These are phyloP conservation scores for Platanthera guangdongensis DNA, from an alignment of 106 monocot genomes.

Conservation along the genomic window DNA sequence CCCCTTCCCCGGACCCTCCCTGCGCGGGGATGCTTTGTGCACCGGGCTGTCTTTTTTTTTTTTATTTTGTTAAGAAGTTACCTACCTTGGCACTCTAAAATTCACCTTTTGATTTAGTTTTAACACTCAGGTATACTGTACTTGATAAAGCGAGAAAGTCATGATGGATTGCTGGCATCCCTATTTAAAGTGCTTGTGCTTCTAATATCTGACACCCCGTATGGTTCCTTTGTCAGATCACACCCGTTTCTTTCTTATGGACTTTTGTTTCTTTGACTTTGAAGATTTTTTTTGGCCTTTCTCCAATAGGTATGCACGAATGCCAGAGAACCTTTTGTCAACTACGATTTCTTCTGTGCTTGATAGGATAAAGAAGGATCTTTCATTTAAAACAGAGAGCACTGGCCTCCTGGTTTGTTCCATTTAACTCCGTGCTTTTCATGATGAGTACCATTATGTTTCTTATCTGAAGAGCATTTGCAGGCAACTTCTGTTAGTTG, in stretches of 20 bases:
- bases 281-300: conserved; percentile 1
- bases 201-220: conserved; percentile 73
- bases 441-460: not conserved
- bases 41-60: no score
- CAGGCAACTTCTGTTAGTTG: conserved; percentile 74
- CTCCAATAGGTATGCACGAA: conserved; percentile 59
- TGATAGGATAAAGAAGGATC: conserved; percentile 20
- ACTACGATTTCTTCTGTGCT: conserved; percentile 27
- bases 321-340: conserved; percentile 62
- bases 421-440: not conserved
- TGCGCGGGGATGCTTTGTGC: no score
- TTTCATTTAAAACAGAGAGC: conserved; percentile 32
- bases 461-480: conserved; percentile 15
- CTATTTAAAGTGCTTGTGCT: conserved; percentile 54
- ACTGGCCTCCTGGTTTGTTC: conserved; percentile 46
- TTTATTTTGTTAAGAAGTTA: not conserved
- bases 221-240: conserved; percentile 11
- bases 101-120: not conserved
- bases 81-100: not conserved
- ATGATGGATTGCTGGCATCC: conserved; percentile 30
- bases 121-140: conserved; percentile 41
- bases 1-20: no score
- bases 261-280: not conserved
- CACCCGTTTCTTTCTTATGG: not conserved
- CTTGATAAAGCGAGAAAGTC: conserved; percentile 52